These are phyloP conservation scores for Haberlea rhodopensis DNA, from an alignment of 257 asterid genomes.

Conservation along the genomic window DNA sequence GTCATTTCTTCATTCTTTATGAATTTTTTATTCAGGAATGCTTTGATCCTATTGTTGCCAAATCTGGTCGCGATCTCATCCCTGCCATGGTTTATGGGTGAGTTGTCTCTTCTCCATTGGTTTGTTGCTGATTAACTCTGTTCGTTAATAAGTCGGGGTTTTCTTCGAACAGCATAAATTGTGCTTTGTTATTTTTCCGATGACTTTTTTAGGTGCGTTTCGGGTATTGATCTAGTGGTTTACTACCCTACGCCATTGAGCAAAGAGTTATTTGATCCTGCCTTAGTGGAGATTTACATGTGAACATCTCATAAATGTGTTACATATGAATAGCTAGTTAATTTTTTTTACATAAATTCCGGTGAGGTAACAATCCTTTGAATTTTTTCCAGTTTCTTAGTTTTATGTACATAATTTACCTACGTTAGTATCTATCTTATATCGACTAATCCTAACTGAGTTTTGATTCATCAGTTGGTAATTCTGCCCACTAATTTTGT, in stretches of 20 bases:
- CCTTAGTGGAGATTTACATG: not conserved
- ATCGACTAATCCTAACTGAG: not conserved
- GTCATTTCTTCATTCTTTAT: constrained; percentile 9
- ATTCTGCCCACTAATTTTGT: not conserved
- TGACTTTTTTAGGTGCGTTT: not conserved
- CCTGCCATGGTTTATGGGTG: constrained; percentile 99
- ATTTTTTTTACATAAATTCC: too few species aligned
- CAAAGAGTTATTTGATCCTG: not conserved
- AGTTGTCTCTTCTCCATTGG: constrained; percentile 31
- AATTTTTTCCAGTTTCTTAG: too few species aligned
- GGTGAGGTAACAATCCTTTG: not conserved
- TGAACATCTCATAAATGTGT: not conserved
- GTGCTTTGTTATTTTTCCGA: not conserved
- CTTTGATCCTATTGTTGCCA: constrained; percentile 95
- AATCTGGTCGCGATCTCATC: constrained; percentile 93
- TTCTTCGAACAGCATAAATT: constrained; percentile 21
- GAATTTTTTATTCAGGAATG: constrained; percentile 69
- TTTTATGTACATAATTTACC: not conserved
- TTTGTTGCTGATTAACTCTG: constrained; percentile 11
- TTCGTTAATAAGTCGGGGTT: constrained; percentile 1
- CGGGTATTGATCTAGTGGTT: not conserved
- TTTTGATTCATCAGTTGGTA: not conserved
- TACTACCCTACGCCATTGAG: not conserved
- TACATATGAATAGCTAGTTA: too few species aligned
- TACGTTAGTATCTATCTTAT: not conserved